These are phyloP conservation scores for Tuber calosporum DNA, from an alignment of 495 filamentous ascomycete species.

Conservation along the genomic window DNA sequence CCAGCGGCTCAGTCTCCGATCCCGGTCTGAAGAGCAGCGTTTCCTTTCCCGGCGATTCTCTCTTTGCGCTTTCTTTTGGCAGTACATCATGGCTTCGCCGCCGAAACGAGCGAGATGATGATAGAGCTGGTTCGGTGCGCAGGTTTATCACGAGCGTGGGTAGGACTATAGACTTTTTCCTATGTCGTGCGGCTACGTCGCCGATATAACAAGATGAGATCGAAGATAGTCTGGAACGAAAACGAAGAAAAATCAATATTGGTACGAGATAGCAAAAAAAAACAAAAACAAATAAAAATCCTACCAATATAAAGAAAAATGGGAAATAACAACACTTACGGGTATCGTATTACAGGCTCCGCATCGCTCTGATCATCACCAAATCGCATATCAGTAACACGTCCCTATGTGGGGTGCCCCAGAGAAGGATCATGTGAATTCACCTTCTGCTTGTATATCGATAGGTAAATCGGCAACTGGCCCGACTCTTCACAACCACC, in stretches of 20 bases:
- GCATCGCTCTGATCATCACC: conserved; percentile 25
- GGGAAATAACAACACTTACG: conserved; percentile 28
- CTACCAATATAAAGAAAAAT: conserved; percentile 3
- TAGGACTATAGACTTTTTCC: conserved; percentile 38
- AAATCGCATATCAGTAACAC: conserved; percentile 3
- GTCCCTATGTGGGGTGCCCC: background rate
- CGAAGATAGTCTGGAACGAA: conserved; percentile 26
- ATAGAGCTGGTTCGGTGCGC: conserved; percentile 24
- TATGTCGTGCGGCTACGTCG: conserved; percentile 33
- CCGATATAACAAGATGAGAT: conserved; percentile 42
- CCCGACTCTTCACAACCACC: conserved; percentile 12
- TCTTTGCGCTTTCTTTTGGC: conserved; percentile 21
- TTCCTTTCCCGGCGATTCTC: conserved; percentile 18
- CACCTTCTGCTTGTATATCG: conserved; percentile 42
- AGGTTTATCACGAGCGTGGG: conserved; percentile 39
- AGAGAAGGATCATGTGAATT: conserved; percentile 7
- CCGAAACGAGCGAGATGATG: conserved; percentile 37
- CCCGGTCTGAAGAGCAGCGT: conserved; percentile 36
- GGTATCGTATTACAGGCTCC: conserved; percentile 36
- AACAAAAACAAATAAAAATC: background rate
- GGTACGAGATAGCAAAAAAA: background rate
- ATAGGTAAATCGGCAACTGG: conserved; percentile 20
- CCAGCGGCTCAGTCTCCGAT: conserved; percentile 25
- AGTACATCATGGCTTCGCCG: conserved; percentile 38
- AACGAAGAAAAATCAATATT: background rate